Conservation (phyloP, 2,329 filamentous ascomycete genomes). For the Nothophoma quercina region DNA sequence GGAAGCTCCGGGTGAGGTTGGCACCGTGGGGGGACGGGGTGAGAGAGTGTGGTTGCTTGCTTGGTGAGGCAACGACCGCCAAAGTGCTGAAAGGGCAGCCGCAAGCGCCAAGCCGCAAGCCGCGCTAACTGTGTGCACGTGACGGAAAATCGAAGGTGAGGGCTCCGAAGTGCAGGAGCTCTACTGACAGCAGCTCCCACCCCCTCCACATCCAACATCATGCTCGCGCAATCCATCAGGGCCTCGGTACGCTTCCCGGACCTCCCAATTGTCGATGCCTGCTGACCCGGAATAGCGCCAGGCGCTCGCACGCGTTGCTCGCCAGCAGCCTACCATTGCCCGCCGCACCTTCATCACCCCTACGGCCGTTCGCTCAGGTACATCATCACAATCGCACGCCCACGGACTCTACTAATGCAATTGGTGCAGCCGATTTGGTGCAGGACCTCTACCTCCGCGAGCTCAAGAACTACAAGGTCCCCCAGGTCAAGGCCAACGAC, state of each 20-base stretch:
- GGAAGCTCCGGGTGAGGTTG: slow-evolving; percentile 21
- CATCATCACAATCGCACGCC: slow-evolving; percentile 44
- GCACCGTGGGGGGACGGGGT: slow-evolving; percentile 30
- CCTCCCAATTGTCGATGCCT: slow-evolving; percentile 15
- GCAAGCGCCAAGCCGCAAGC: slow-evolving; percentile 12
- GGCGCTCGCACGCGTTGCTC: slow-evolving; percentile 66
- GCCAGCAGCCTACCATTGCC: slow-evolving; percentile 62
- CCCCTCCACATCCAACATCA: slow-evolving; percentile 49
- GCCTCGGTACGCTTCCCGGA: slow-evolving; percentile 60
- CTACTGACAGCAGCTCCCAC: slow-evolving; percentile 39
- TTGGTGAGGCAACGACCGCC: slow-evolving; percentile 8
- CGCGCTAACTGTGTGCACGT: slow-evolving; percentile 23
- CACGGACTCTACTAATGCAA: slow-evolving; percentile 39
- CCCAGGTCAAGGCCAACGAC: slow-evolving; percentile 83
- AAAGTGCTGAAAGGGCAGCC: slow-evolving; percentile 5
- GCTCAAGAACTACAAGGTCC: slow-evolving; percentile 92
- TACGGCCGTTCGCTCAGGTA: slow-evolving; percentile 68
- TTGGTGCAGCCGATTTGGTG: slow-evolving; percentile 83
- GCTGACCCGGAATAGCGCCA: slow-evolving; percentile 61
- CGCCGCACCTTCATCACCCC: slow-evolving; percentile 71
- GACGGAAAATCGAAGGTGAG: slow-evolving; percentile 19
- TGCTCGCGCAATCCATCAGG: slow-evolving; percentile 69
- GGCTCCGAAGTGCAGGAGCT: slow-evolving; percentile 14
- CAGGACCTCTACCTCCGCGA: slow-evolving; percentile 98
- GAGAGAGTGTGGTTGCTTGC: slow-evolving; percentile 24